A percentile compares a stretch with the other conserved stretches of the same genome.
Evolutionary conservation across 2,329 filamentous ascomycete genomes (phyloP).

Genomic region (Arthrobotrys pseudoclavata): DNA sequence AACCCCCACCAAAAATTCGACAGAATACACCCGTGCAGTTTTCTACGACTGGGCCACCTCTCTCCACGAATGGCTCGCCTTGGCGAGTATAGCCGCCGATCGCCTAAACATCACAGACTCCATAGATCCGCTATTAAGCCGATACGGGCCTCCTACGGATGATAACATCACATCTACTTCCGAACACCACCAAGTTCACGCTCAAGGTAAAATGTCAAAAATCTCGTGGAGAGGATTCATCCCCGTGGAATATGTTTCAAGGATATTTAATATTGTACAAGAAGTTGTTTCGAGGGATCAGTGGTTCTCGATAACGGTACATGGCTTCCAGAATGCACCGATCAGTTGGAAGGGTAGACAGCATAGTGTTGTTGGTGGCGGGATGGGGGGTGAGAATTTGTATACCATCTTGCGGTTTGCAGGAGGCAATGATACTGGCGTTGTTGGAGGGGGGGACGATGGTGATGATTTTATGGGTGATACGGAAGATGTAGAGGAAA

Average conservation of each 20-base stretch:
- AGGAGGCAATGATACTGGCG: neutral
- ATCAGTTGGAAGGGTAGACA: slow-evolving; percentile 61
- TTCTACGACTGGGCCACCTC: slow-evolving; percentile 76
- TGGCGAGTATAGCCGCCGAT: slow-evolving; percentile 76
- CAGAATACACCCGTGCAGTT: slow-evolving; percentile 68
- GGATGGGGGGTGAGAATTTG: slow-evolving; percentile 62
- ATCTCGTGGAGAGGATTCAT: slow-evolving; percentile 62
- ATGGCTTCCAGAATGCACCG: slow-evolving; percentile 63
- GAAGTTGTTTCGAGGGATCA: slow-evolving; percentile 11
- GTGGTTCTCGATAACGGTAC: slow-evolving; percentile 62
- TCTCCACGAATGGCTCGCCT: slow-evolving; percentile 80
- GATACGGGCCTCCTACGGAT: slow-evolving; percentile 37
- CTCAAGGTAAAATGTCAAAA: slow-evolving; percentile 48
- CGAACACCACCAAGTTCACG: neutral
- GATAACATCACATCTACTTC: neutral
- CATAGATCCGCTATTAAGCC: slow-evolving; percentile 77
- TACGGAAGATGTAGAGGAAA: neutral
- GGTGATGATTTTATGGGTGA: slow-evolving; percentile 29
- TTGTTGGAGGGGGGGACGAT: neutral
- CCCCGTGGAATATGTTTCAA: slow-evolving; percentile 60
- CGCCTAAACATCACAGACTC: slow-evolving; percentile 72
- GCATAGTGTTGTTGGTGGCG: slow-evolving; percentile 60
- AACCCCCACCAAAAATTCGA: slow-evolving; percentile 60
- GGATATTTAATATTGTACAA: slow-evolving; percentile 50
- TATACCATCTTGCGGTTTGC: slow-evolving; percentile 61